Base-by-base conservation (phyloP, 176 grass and related monocot species). In the Oryza longistaminata region DNA sequence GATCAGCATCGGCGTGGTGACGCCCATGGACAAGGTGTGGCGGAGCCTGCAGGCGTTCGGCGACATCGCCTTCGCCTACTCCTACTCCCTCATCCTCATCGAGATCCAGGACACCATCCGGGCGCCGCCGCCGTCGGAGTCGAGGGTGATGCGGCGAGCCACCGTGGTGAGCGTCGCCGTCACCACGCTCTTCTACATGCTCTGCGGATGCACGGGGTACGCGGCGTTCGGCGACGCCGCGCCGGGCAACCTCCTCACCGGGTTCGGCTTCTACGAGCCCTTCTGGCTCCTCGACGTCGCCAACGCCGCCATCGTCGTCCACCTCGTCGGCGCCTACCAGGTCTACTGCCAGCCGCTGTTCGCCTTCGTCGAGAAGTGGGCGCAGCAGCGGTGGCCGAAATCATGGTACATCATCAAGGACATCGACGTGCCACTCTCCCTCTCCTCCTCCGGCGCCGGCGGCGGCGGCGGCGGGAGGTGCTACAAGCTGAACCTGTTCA, bases 1-100 rank as follows among this genome's bases (percentile, higher is more conserved):
- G 21, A 96, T 99, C 70, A 96, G 93, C 88, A 86, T 99, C 49
- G 96, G 93, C 33, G 85, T 16, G 3, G 97, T 99, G 9, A 92
- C 87, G 15, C 88, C 92, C 15, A 84, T 82, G 10, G 93, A 96
- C 85, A 99, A 99, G 83, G 90, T 99, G 26, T 99, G 97, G 97
- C 91, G 93, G 2, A 96, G 97, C 83, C 91, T 99, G 60, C 97
- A 99, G 88, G 97, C 97, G 19, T 99, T 99, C 71, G 97, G 97
- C 16, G 92, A 96, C 80, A 99, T 99, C 67, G 97, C 97, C 44
- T 99, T 96, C 78, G 97, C 97, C 19, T 99, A 99, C 90, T 99
- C 97, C 62, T 99, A 99, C 92, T 99, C 97, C 0, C 86, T 99
- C 71, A 96, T 99, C 81, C 91, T 99, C 74, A 99, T 99, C 69